Evolutionary conservation across 345 rosid genomes (phyloP).

Genomic region (Mangifera indica): DNA sequence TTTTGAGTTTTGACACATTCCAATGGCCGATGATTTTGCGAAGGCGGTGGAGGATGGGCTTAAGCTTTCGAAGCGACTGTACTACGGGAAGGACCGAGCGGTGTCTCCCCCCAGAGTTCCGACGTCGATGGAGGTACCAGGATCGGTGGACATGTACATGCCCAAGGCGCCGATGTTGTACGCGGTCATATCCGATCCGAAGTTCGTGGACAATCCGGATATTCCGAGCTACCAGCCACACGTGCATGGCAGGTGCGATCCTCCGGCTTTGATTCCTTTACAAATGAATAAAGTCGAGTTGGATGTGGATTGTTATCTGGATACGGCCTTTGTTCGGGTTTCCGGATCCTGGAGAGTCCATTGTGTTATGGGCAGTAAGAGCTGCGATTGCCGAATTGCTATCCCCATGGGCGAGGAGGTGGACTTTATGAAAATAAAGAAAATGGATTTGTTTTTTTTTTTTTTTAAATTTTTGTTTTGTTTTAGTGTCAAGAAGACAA

Average conservation of each 20-base stretch:
- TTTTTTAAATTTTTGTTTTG: neutral
- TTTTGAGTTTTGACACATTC: too few relatives aligned
- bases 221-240: slow-evolving; percentile 96
- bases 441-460: neutral
- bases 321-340: slow-evolving; percentile 55
- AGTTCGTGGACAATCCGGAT: slow-evolving; percentile 86
- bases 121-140: slow-evolving; percentile 56
- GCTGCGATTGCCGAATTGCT: slow-evolving; percentile 81
- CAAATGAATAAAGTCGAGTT: slow-evolving; percentile 75
- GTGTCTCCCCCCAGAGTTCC: slow-evolving; percentile 61
- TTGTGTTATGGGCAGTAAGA: slow-evolving; percentile 86
- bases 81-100: slow-evolving; percentile 77
- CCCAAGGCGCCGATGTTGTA: slow-evolving; percentile 85
- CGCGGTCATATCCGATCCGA: slow-evolving; percentile 78
- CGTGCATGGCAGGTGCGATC: slow-evolving; percentile 88
- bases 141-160: slow-evolving; percentile 29
- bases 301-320: slow-evolving; percentile 60
- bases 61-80: slow-evolving; percentile 67
- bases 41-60: slow-evolving; percentile 84
- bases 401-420: slow-evolving; percentile 95
- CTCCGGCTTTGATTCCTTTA: slow-evolving; percentile 86
- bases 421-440: neutral
- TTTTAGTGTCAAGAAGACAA: slow-evolving; percentile 8
- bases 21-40: slow-evolving; percentile 76
- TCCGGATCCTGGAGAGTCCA: slow-evolving; percentile 83